Percentiles rank a stretch among this genome's conserved stretches.
Evolutionary conservation across 192 early-diverging fungal genomes (phyloP).

Genomic region (Geranomyces michiganensis): DNA sequence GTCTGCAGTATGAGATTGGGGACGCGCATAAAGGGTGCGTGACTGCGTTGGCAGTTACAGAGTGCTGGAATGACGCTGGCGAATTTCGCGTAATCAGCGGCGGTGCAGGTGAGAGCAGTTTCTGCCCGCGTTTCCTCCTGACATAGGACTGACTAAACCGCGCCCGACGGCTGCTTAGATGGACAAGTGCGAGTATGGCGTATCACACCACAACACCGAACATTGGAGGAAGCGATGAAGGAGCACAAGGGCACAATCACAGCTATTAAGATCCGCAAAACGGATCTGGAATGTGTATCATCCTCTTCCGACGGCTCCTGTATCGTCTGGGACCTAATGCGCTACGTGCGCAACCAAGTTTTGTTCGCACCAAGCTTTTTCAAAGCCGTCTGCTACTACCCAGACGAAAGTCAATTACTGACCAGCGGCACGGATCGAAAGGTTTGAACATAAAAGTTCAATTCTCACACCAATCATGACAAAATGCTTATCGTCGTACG

Average conservation of each 20-base stretch:
- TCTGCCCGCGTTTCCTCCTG: too few relatives aligned
- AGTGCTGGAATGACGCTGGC: constrained; percentile 35
- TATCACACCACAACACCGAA: constrained; percentile 45
- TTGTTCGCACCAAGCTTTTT: constrained; percentile 65
- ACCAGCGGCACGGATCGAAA: constrained; percentile 65
- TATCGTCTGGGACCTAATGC: constrained; percentile 63
- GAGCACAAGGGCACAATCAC: constrained; percentile 68
- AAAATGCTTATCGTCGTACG: neutral
- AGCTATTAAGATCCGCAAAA: constrained; percentile 62
- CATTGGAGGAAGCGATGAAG: constrained; percentile 59
- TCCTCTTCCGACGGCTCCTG: constrained; percentile 58
- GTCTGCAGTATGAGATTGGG: constrained; percentile 60
- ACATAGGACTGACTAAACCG: too few relatives aligned
- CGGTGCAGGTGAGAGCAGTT: constrained; percentile 44
- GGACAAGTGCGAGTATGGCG: constrained; percentile 65
- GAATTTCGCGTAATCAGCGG: constrained; percentile 61
- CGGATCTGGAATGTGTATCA: constrained; percentile 62
- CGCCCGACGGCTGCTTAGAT: constrained; percentile 34
- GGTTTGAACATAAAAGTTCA: constrained; percentile 20
- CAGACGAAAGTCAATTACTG: constrained; percentile 61
- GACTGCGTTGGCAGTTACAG: constrained; percentile 58
- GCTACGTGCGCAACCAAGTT: constrained; percentile 66
- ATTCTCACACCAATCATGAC: neutral
- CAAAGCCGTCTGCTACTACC: constrained; percentile 59
- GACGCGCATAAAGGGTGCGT: constrained; percentile 61